These are phyloP conservation scores for Amanita inopinata DNA, from an alignment of 768 basidiomycete species.

Conservation along the genomic window DNA sequence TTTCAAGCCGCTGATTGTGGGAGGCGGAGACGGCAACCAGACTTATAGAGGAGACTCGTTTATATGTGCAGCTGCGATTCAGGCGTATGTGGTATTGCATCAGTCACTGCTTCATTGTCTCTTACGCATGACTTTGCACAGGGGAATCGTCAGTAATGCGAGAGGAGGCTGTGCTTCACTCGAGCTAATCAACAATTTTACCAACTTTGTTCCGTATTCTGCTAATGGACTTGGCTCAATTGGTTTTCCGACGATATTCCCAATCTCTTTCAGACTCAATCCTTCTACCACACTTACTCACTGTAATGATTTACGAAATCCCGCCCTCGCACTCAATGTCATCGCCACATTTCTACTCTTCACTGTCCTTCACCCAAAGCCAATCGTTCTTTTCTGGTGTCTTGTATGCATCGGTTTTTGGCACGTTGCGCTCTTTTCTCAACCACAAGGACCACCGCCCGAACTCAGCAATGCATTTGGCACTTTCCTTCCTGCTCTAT, in stretches of 20 bases:
- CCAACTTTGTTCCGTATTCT: constrained; percentile 49
- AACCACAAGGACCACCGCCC: constrained; percentile 59
- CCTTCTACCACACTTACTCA: constrained; percentile 38
- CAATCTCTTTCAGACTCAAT: constrained; percentile 54
- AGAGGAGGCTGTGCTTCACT: constrained; percentile 73
- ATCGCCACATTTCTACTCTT: constrained; percentile 59
- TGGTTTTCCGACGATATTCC: constrained; percentile 69
- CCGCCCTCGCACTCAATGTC: constrained; percentile 66
- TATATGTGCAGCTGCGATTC: constrained; percentile 75
- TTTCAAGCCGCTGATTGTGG: constrained; percentile 69
- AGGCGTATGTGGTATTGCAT: constrained; percentile 45
- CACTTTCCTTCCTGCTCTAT: constrained; percentile 69
- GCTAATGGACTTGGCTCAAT: constrained; percentile 59
- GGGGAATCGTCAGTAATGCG: constrained; percentile 53
- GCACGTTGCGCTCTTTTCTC: constrained; percentile 75
- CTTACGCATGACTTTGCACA: constrained; percentile 16
- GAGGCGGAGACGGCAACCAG: constrained; percentile 63
- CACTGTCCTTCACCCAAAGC: constrained; percentile 60
- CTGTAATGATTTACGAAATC: constrained; percentile 62
- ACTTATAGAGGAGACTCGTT: constrained; percentile 84
- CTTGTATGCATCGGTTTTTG: constrained; percentile 80
- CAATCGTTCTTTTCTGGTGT: constrained; percentile 63
- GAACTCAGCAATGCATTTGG: constrained; percentile 63
- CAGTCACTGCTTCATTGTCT: constrained; percentile 2
- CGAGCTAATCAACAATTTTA: constrained; percentile 63